Evolutionary conservation across 2,329 filamentous ascomycete genomes (phyloP).

Genomic region (Coniochaeta pulveracea): DNA sequence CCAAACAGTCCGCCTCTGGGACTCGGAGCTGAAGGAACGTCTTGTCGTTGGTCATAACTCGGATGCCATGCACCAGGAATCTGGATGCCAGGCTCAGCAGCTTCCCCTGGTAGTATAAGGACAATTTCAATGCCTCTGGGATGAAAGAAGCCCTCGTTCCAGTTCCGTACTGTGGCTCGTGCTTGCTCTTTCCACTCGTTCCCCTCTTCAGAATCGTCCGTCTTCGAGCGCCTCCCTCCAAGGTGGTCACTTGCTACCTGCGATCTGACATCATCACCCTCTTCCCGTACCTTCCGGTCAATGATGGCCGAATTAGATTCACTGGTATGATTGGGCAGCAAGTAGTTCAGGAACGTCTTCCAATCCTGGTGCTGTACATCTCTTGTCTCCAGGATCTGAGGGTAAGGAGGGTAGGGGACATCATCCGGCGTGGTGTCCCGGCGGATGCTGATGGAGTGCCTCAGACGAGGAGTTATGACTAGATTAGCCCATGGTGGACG

Average conservation of each 20-base stretch:
- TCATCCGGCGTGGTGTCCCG: constrained; percentile 26
- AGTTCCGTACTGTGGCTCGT: constrained; percentile 34
- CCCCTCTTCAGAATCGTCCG: constrained; percentile 21
- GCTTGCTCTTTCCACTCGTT: constrained; percentile 17
- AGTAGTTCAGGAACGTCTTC: constrained; percentile 46
- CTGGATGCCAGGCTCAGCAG: constrained; percentile 7
- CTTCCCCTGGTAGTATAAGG: constrained; percentile 10
- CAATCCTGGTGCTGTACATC: constrained; percentile 43
- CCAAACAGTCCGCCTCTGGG: constrained; percentile 1
- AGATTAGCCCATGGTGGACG: constrained; percentile 21
- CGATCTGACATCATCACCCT: constrained; percentile 15
- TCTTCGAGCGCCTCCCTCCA: constrained; percentile 17
- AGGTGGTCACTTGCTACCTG: too few relatives aligned
- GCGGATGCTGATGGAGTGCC: constrained; percentile 22
- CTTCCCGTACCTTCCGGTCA: constrained; percentile 35
- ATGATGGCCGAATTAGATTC: constrained; percentile 31
- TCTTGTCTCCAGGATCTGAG: constrained; percentile 23
- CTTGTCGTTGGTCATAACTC: constrained; percentile 14
- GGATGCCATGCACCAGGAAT: constrained; percentile 22
- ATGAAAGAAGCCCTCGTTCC: constrained; percentile 46
- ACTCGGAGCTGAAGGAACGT: neutral
- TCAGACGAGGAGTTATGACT: constrained; percentile 4
- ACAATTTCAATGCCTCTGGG: constrained; percentile 35
- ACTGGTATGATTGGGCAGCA: constrained; percentile 36
- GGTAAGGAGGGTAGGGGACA: constrained; percentile 27